Percentiles rank a stretch among this genome's conserved stretches.
Conservation (phyloP, 2,329 filamentous ascomycete species). For the Remersonia thermophila region DNA sequence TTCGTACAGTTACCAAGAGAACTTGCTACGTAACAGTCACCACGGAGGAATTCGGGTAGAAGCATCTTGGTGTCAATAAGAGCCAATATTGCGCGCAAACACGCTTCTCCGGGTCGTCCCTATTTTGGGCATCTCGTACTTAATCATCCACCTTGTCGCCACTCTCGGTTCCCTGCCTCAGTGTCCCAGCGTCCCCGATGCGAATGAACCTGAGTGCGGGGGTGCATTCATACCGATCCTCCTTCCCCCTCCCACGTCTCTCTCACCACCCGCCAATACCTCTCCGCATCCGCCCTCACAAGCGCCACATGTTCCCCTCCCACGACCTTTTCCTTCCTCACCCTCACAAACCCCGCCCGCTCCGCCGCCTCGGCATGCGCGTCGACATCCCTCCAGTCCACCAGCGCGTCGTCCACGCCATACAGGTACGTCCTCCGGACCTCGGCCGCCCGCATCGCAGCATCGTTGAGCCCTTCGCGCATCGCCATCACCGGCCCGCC, state of each 20-base stretch:
- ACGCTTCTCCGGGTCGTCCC: too few relatives aligned
- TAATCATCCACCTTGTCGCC: too few relatives aligned
- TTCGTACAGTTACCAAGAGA: too few relatives aligned
- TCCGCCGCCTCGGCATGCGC: conserved; percentile 32
- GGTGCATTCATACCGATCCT: too few relatives aligned
- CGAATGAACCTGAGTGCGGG: too few relatives aligned
- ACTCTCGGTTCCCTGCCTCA: too few relatives aligned
- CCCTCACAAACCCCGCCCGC: conserved; percentile 25
- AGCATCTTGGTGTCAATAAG: too few relatives aligned
- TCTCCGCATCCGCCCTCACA: conserved; percentile 28
- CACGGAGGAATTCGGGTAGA: too few relatives aligned
- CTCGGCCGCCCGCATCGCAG: conserved; percentile 19
- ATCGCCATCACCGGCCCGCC: conserved; percentile 7
- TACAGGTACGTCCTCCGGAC: conserved; percentile 40
- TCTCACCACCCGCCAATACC: conserved; percentile 39
- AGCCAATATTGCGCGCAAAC: too few relatives aligned
- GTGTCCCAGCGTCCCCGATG: too few relatives aligned
- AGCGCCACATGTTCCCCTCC: conserved; percentile 40
- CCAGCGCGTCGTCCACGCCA: conserved; percentile 34
- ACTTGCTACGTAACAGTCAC: too few relatives aligned
- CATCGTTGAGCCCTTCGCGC: conserved; percentile 9
- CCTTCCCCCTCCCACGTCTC: conserved; percentile 31
- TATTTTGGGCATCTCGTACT: too few relatives aligned
- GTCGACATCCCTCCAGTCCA: conserved; percentile 36
- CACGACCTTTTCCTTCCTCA: conserved; percentile 34